Conservation (phyloP, 805 yeast genomes). For the Teunomyces kruisii region DNA sequence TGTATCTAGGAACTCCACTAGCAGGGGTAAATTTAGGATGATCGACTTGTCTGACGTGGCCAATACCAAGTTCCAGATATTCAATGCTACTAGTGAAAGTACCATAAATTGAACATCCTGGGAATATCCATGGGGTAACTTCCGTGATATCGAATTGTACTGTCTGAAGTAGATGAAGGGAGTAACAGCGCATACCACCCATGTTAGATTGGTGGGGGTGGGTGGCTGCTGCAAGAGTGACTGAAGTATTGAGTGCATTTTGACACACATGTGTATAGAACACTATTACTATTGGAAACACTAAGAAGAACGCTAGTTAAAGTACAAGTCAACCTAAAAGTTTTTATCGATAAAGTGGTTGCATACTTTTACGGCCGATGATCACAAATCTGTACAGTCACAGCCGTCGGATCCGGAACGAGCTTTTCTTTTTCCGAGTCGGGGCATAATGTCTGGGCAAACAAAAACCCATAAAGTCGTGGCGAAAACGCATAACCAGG, state of each 20-base stretch:
- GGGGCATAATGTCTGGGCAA: neutral
- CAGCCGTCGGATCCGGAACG: conserved; percentile 5
- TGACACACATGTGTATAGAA: neutral
- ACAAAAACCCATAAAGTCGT: too few relatives aligned
- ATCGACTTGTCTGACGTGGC: neutral
- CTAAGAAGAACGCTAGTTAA: neutral
- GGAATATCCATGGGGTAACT: conserved; percentile 9
- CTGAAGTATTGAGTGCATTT: neutral
- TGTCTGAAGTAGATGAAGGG: neutral
- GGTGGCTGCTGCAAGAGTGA: conserved; percentile 1
- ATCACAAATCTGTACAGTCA: neutral
- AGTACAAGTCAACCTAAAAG: neutral
- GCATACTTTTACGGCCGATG: neutral
- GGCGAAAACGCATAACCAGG: too few relatives aligned
- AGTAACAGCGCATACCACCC: neutral
- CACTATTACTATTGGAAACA: too few relatives aligned
- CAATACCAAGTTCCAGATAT: conserved; percentile 6
- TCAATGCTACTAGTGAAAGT: conserved; percentile 1
- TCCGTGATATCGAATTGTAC: conserved; percentile 1
- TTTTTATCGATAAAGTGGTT: neutral
- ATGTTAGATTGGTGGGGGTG: neutral
- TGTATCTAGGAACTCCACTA: neutral
- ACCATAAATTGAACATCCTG: conserved; percentile 5
- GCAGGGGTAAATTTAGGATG: conserved; percentile 4
- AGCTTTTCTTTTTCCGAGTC: conserved; percentile 3